A percentile compares a stretch with the other conserved stretches of the same genome.
Conservation (phyloP, 2,329 filamentous ascomycete genomes). For the Helicocarpus griseus region DNA sequence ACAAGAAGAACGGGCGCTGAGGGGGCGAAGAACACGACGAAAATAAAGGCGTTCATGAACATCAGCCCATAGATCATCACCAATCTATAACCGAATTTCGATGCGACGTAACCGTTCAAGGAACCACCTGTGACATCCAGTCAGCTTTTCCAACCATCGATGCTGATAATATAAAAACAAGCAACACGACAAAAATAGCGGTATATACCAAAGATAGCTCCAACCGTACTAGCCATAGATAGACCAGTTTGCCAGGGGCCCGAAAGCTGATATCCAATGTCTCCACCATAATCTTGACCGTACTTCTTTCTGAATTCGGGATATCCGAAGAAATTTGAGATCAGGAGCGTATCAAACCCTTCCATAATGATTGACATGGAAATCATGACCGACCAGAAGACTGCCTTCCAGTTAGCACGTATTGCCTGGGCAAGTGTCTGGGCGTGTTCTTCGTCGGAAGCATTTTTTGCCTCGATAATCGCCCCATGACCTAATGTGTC, state of each 20-base stretch:
- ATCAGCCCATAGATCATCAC: slow-evolving; percentile 40
- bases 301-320: slow-evolving; percentile 33
- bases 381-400: slow-evolving; percentile 73
- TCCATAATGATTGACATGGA: slow-evolving; percentile 88
- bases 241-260: slow-evolving; percentile 19
- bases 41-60: slow-evolving; percentile 38
- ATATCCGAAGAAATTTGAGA: slow-evolving; percentile 64
- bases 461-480: slow-evolving; percentile 26
- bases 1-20: slow-evolving; percentile 39
- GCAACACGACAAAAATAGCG: not conserved
- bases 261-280: slow-evolving; percentile 26
- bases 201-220: not conserved
- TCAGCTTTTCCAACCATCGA: no score
- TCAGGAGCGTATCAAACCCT: slow-evolving; percentile 71
- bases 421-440: slow-evolving; percentile 70
- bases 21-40: slow-evolving; percentile 43
- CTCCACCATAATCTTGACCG: slow-evolving; percentile 16
- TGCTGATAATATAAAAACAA: no score
- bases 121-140: no score
- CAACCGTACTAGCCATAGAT: not conserved
- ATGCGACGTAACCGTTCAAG: slow-evolving; percentile 42
- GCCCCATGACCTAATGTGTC: not conserved
- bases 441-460: slow-evolving; percentile 42
- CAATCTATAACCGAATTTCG: slow-evolving; percentile 43
- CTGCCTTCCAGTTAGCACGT: slow-evolving; percentile 75